A percentile compares a stretch with the other conserved stretches of the same genome.
phyloP scores from a whole-genome alignment of 768 basidiomycete genomes.

The Rhodotorula kratochvilovae region DNA sequence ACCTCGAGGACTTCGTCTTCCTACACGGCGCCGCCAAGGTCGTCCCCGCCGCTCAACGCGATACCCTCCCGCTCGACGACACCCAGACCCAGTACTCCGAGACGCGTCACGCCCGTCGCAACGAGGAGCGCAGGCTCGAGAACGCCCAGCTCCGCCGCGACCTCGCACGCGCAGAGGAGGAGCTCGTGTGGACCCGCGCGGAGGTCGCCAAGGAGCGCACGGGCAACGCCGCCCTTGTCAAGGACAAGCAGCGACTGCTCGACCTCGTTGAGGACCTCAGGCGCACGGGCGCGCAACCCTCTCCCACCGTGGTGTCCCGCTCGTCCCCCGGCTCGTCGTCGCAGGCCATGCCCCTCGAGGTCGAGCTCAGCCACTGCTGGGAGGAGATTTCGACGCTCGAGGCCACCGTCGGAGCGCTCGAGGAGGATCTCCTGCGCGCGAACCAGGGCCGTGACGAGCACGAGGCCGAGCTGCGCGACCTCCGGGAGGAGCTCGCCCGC shows the following conservation, averaged over 20 bases:
- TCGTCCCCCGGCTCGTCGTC: neutral
- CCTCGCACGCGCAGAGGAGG: neutral
- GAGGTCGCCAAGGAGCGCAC: neutral
- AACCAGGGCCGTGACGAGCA: neutral
- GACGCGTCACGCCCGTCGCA: neutral
- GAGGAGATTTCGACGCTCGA: constrained; percentile 13
- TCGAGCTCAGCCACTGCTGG: neutral
- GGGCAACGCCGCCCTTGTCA: neutral
- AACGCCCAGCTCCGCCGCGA: constrained; percentile 7
- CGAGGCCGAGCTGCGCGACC: neutral
- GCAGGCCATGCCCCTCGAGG: neutral
- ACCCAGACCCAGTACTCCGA: constrained; percentile 9
- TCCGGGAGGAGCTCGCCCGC: neutral
- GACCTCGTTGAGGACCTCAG: neutral
- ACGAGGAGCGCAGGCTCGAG: neutral
- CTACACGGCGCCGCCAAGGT: constrained; percentile 22
- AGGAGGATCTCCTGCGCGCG: neutral
- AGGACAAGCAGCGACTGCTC: neutral
- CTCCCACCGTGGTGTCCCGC: neutral
- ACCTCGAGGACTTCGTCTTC: constrained; percentile 33
- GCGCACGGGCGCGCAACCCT: neutral
- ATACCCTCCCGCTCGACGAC: constrained; percentile 20
- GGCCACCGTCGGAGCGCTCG: neutral
- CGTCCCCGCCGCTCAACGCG: constrained; percentile 8
- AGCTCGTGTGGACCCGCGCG: neutral